Conservation (phyloP, 2,329 filamentous ascomycete genomes). For the Aspergillus transmontanensis region DNA sequence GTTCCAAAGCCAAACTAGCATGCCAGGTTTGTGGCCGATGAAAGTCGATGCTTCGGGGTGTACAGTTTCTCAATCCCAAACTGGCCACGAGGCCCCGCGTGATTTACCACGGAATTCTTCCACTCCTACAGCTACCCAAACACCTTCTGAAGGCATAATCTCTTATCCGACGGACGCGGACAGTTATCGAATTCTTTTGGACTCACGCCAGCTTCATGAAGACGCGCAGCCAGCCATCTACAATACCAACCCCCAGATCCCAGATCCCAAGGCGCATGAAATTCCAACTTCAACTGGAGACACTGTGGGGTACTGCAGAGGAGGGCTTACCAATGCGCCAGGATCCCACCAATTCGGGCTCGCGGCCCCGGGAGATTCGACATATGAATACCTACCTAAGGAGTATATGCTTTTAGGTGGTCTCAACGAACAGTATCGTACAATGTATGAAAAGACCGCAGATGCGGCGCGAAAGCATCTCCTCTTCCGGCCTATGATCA, state of each 20-base stretch:
- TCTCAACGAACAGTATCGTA: constrained; percentile 44
- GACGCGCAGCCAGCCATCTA: constrained; percentile 33
- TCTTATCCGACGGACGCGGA: constrained; percentile 25
- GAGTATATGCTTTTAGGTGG: constrained; percentile 51
- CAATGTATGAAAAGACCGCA: constrained; percentile 48
- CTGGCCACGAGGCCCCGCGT: constrained; percentile 12
- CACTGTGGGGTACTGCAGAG: constrained; percentile 35
- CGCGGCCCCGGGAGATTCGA: constrained; percentile 50
- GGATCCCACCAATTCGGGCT: constrained; percentile 43
- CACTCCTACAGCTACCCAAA: not conserved
- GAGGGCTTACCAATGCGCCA: constrained; percentile 41
- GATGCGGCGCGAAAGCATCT: constrained; percentile 43
- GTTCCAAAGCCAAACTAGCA: constrained; percentile 68
- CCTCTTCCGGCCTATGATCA: constrained; percentile 50
- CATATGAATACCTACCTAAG: constrained; percentile 56
- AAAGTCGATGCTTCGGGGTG: constrained; percentile 79
- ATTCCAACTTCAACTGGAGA: constrained; percentile 13
- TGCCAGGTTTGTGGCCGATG: constrained; percentile 81
- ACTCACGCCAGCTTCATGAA: constrained; percentile 25
- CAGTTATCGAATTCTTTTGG: constrained; percentile 28
- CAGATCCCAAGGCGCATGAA: constrained; percentile 12
- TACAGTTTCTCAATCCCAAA: constrained; percentile 46
- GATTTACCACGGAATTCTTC: not conserved
- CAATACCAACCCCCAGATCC: constrained; percentile 6
- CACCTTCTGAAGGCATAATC: constrained; percentile 11